Evolutionary conservation across 345 rosid species (phyloP), one percentile per base, ranked within the genome.

Genomic region (Mangifera indica): DNA sequence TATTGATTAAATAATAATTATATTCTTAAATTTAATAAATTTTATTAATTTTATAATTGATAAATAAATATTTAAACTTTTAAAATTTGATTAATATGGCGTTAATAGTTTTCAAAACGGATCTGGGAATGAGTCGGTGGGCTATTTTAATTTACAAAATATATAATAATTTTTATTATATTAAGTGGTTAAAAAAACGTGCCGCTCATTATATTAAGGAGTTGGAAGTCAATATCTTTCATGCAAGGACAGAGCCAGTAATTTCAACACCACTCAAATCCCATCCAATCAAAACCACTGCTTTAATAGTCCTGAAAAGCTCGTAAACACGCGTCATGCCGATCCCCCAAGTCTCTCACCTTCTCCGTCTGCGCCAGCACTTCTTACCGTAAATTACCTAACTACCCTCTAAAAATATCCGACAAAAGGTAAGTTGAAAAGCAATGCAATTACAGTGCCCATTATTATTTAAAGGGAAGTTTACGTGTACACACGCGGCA

Each of bases 401-500:
- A 80, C 74, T 72, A 44, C 85, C 88, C 87, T 67, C 17, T 1
- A 10, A 24, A 2, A 5, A 37, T 7, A 18, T 17, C 53, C 57
- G 3, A n/a, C 53, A 21, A 60, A 18, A n/a, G 14, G 3, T 1
- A 13, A 10, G 10, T 18, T 37, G 32, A 42, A 18, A 45, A 52
- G 24, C 40, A 17, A 40, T 1, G 10, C 13, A 37, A 58, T 79
- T 79, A 81, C 81, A 73, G 64, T 72, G 63, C 78, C 56, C 81
- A 53, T 20, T 54, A 17, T 49, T 68, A 29, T 29, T 29, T 20
- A 72, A 57, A 45, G 32, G 42, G 2, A 29, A 29, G 32, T 32
- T 21, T 37, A 25, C 20, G 14, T 42, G 83, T 72, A 63, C 84
- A 72, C 20, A 13, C 64, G 18, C 25, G 65, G 25, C 29, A 22